Conservation (phyloP, 192 early-diverging fungal genomes). For the Rhizophagus prolifer region DNA sequence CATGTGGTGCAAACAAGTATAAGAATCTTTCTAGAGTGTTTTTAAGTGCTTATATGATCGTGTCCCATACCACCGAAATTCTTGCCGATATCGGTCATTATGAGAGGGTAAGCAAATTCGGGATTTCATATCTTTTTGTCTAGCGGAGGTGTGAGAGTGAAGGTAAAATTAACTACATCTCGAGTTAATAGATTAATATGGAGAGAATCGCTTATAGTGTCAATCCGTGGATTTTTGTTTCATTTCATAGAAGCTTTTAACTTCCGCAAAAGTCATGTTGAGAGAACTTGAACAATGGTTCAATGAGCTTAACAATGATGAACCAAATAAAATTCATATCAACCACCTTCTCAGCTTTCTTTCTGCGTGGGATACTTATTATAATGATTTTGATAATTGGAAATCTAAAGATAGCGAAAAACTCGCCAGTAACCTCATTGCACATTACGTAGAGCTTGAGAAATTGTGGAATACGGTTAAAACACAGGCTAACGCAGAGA, state of each 20-base stretch:
- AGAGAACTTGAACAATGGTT: conserved; percentile 41
- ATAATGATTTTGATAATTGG: conserved; percentile 65
- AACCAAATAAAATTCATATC: conserved; percentile 18
- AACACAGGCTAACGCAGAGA: conserved; percentile 51
- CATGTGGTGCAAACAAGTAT: conserved; percentile 17
- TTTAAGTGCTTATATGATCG: conserved; percentile 71
- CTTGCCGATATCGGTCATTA: conserved; percentile 51
- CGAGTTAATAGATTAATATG: background rate
- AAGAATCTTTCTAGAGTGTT: conserved; percentile 67
- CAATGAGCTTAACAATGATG: conserved; percentile 16
- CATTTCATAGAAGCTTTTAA: conserved; percentile 35
- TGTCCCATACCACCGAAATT: conserved; percentile 61
- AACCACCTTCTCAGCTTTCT: conserved; percentile 39
- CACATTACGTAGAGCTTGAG: conserved; percentile 68
- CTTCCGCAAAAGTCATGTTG: conserved; percentile 37
- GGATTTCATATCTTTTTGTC: no score
- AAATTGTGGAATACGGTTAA: conserved; percentile 61
- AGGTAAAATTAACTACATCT: background rate
- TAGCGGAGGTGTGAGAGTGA: no score
- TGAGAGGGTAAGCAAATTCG: conserved; percentile 49
- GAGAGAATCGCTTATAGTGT: background rate
- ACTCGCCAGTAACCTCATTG: conserved; percentile 60
- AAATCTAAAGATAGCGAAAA: conserved; percentile 62
- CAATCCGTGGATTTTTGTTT: background rate
- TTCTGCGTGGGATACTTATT: conserved; percentile 52